Conservation (phyloP, 345 rosid genomes). For the Linum lewisii region DNA sequence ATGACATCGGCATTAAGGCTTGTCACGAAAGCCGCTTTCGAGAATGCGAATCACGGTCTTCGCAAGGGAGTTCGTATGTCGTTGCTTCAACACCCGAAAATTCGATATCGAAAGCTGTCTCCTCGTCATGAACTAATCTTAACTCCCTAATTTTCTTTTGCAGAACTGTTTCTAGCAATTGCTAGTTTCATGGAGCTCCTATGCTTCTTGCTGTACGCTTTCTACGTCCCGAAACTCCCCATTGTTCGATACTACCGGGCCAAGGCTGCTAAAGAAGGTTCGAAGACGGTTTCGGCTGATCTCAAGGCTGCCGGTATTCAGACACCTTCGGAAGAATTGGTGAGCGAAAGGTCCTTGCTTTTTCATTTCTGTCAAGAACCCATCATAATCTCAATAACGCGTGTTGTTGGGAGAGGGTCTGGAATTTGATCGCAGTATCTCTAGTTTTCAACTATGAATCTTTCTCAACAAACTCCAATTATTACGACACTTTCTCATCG, state of each 20-base stretch:
- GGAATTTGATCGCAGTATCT: too few relatives aligned
- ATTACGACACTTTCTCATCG: too few relatives aligned
- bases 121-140: background rate
- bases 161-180: background rate
- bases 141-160: background rate
- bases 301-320: slow-evolving; percentile 17
- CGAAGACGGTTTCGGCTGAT: slow-evolving; percentile 16
- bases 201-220: background rate
- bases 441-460: too few relatives aligned
- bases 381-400: too few relatives aligned
- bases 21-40: slow-evolving; percentile 66
- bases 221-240: slow-evolving; percentile 9
- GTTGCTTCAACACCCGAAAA: background rate
- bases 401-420: too few relatives aligned
- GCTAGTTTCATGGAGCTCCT: slow-evolving; percentile 1
- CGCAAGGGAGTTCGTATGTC: slow-evolving; percentile 85
- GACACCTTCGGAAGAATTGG: background rate
- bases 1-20: slow-evolving; percentile 71
- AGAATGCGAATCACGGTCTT: slow-evolving; percentile 48
- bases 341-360: too few relatives aligned
- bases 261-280: slow-evolving; percentile 11
- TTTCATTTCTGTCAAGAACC: too few relatives aligned
- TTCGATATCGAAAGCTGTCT: too few relatives aligned
- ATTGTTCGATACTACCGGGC: background rate
- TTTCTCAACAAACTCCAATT: too few relatives aligned